A percentile compares a stretch with the other conserved stretches of the same genome.
These are phyloP conservation scores for Rhodocollybia butyracea DNA, from an alignment of 768 basidiomycete genomes.

Conservation along the genomic window DNA sequence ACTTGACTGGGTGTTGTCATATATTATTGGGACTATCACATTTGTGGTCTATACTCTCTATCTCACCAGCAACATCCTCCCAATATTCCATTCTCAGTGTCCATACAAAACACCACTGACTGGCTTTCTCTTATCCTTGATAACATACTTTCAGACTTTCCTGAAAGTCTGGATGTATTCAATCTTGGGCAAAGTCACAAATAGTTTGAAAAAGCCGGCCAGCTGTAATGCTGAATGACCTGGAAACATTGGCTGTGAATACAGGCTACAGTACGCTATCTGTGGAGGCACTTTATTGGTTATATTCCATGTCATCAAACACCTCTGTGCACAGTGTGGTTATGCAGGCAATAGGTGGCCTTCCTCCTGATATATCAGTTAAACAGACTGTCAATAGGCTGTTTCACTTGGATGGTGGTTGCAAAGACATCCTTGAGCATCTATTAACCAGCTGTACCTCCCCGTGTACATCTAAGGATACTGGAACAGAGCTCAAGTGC, in stretches of 20 bases:
- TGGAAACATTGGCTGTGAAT: not conserved
- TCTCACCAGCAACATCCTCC: constrained; percentile 5
- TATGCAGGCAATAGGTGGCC: not conserved
- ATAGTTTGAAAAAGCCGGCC: not conserved
- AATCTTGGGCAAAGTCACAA: not conserved
- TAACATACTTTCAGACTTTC: not conserved
- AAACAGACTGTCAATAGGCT: not conserved
- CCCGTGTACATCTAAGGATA: too few relatives aligned
- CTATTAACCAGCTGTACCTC: not conserved
- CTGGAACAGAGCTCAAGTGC: not conserved
- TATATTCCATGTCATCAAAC: not conserved
- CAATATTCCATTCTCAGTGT: constrained; percentile 7
- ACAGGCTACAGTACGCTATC: not conserved
- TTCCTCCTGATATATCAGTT: not conserved
- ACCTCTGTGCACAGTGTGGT: not conserved
- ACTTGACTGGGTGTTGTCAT: not conserved
- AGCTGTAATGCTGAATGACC: not conserved
- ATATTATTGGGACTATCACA: not conserved
- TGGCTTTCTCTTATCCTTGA: not conserved
- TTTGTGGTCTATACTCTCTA: constrained; percentile 7
- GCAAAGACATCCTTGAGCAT: not conserved
- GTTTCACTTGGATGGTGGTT: not conserved
- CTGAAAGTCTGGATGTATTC: not conserved
- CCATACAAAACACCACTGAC: constrained; percentile 13
- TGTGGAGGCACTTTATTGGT: not conserved